Evolutionary conservation across 169 alveolate genomes (phyloP), one percentile per base, ranked within the genome.

Genomic region (Fabrea salina): DNA sequence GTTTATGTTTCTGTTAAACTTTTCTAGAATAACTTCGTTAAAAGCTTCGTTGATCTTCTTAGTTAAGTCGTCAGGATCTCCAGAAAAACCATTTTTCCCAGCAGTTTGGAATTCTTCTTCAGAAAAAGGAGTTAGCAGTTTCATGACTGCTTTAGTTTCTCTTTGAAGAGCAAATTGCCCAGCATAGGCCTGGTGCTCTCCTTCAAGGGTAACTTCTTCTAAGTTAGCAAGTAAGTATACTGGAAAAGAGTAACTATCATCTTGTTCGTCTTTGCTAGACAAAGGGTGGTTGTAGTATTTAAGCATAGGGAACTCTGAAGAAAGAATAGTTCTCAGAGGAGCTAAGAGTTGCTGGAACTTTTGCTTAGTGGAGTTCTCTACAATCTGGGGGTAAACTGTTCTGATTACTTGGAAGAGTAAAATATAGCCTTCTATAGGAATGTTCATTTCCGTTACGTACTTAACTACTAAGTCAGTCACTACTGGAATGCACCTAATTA

Each of bases 281-380:
- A 64, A n/a, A 37, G 75, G 75, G 33, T 64, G 41, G 57, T 64
- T 64, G 30, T 37, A 64, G 54, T 64, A 64, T 40, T 64, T 64
- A 0, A 64, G 75, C 75, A 64, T 64, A 19, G 75, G 75, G 30
- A 37, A 19, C 5, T 32, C 50, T n/a, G 75, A 37, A 0, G 57
- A 37, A 13, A 64, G 51, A 64, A 64, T 32, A 19, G 75, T 41
- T 40, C 75, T 32, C 5, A 64, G 30, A 35, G 75, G 75, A 64
- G 75, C 56, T 4, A 64, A 39, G 4, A 64, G 35, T 64, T 32
- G 49, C 7, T 64, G 75, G 11, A 64, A 5, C n/a, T 64, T 19
- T 64, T 40, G 50, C 25, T 25, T 41, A 22, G n/a, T 22, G 3
- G 50, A 25, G 19, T 51, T 19, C 16, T 32, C n/a, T 19, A 4